phyloP scores from a whole-genome alignment of 352 stramenopile genomes.

The Phytophthora aleatoria region DNA sequence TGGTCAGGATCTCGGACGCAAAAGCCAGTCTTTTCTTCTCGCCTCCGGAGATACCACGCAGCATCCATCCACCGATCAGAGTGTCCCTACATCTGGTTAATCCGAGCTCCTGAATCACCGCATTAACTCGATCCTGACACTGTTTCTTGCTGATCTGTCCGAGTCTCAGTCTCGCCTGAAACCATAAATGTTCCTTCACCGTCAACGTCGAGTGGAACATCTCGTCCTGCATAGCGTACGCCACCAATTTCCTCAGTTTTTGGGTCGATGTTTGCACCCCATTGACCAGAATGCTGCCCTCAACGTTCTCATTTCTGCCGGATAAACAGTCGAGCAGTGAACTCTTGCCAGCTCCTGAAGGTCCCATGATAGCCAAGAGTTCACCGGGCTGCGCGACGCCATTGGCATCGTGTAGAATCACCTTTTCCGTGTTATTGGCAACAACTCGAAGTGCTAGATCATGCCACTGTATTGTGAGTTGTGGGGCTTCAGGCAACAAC shows the following conservation, averaged over 20 bases:
- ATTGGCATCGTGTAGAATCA: slow-evolving; percentile 55
- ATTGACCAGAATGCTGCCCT: slow-evolving; percentile 60
- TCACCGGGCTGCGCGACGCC: slow-evolving; percentile 49
- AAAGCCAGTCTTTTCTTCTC: slow-evolving; percentile 83
- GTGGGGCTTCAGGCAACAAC: slow-evolving; percentile 5
- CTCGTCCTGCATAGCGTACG: slow-evolving; percentile 90
- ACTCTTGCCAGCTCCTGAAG: slow-evolving; percentile 83
- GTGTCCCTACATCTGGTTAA: slow-evolving; percentile 45
- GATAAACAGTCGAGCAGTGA: slow-evolving; percentile 92
- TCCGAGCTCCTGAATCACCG: slow-evolving; percentile 53
- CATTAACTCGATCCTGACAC: slow-evolving; percentile 35
- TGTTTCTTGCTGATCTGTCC: slow-evolving; percentile 33
- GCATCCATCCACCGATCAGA: slow-evolving; percentile 48
- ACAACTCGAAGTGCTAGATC: slow-evolving; percentile 4
- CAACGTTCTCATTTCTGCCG: slow-evolving; percentile 76
- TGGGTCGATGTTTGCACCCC: slow-evolving; percentile 47
- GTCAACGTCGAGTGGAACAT: slow-evolving; percentile 88
- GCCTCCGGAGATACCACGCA: slow-evolving; percentile 73
- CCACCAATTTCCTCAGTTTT: slow-evolving; percentile 18
- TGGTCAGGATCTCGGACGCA: slow-evolving; percentile 75
- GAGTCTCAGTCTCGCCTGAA: slow-evolving; percentile 79
- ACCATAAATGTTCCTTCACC: slow-evolving; percentile 83
- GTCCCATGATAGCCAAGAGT: slow-evolving; percentile 66
- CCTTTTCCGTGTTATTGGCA: slow-evolving; percentile 23
- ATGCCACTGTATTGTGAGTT: slow-evolving; percentile 1